Conservation (phyloP, 2,329 filamentous ascomycete genomes). For the Colletotrichum navitas region DNA sequence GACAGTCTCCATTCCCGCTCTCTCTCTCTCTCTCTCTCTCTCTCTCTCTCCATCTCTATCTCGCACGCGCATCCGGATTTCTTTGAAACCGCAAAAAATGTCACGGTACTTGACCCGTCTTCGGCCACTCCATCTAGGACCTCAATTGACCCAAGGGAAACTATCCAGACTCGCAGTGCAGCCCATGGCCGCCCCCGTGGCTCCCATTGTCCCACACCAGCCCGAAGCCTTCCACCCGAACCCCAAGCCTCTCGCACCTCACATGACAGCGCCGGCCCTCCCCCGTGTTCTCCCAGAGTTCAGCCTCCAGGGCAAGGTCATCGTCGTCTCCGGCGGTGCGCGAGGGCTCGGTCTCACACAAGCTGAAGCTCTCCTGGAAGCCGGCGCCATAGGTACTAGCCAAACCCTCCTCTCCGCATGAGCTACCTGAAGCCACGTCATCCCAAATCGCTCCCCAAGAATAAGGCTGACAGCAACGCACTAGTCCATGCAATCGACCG, state of each 20-base stretch:
- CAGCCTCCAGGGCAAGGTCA: conserved; percentile 78
- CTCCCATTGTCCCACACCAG: conserved; percentile 18
- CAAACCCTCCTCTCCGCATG: not conserved
- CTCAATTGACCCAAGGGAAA: conserved; percentile 28
- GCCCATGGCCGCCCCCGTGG: conserved; percentile 14
- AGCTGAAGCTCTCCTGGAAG: conserved; percentile 82
- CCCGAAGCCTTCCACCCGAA: conserved; percentile 32
- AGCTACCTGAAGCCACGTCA: not conserved
- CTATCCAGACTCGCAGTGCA: conserved; percentile 22
- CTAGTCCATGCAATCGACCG: conserved; percentile 77
- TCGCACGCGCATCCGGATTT: not conserved
- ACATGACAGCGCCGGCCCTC: conserved; percentile 43
- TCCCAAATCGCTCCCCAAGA: not conserved
- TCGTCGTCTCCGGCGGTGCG: conserved; percentile 82
- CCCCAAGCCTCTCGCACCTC: conserved; percentile 30
- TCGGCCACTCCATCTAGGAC: conserved; percentile 23
- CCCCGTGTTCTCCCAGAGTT: conserved; percentile 74
- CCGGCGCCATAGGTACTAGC: conserved; percentile 73
- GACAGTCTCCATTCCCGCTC: not conserved
- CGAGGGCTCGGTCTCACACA: conserved; percentile 84
- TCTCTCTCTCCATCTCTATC: not conserved
- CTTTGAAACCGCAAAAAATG: conserved; percentile 33
- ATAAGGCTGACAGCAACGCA: not conserved
- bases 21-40: not conserved
- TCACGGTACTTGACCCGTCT: conserved; percentile 38